These are phyloP conservation scores for Marasmius sp. DNA, from an alignment of 1,284 basidiomycete genomes.

Conservation along the genomic window DNA sequence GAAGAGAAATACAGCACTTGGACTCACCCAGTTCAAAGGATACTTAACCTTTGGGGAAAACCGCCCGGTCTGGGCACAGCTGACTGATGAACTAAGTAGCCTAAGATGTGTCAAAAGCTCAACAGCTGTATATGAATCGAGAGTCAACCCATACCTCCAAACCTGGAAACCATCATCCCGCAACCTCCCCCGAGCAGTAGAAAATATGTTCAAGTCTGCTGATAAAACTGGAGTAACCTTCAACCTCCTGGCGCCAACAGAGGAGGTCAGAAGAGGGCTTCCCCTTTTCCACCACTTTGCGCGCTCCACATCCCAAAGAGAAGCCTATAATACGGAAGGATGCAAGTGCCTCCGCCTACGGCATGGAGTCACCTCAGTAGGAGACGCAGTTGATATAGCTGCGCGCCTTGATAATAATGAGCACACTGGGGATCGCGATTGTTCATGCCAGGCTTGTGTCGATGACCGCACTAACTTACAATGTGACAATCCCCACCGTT, in stretches of 20 bases:
- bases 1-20: slow-evolving; percentile 25
- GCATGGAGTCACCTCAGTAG: background rate
- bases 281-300: slow-evolving; percentile 25
- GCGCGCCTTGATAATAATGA: background rate
- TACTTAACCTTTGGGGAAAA: slow-evolving; percentile 26
- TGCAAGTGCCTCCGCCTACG: slow-evolving; percentile 5
- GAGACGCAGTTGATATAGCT: background rate
- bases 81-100: slow-evolving; percentile 18
- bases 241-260: slow-evolving; percentile 7
- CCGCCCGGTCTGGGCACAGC: too few species aligned
- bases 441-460: background rate
- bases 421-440: background rate
- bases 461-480: background rate
- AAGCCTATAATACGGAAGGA: background rate
- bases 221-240: slow-evolving; percentile 4
- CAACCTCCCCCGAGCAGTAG: background rate
- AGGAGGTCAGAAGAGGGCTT: slow-evolving; percentile 2
- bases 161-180: background rate
- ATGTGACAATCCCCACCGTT: too few species aligned
- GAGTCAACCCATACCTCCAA: background rate
- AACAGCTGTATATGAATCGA: background rate
- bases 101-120: background rate
- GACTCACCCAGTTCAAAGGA: slow-evolving; percentile 20
- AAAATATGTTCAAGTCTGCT: background rate
- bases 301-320: background rate